phyloP scores from a whole-genome alignment of 805 yeast genomes.

The Lipomyces yamadae region DNA sequence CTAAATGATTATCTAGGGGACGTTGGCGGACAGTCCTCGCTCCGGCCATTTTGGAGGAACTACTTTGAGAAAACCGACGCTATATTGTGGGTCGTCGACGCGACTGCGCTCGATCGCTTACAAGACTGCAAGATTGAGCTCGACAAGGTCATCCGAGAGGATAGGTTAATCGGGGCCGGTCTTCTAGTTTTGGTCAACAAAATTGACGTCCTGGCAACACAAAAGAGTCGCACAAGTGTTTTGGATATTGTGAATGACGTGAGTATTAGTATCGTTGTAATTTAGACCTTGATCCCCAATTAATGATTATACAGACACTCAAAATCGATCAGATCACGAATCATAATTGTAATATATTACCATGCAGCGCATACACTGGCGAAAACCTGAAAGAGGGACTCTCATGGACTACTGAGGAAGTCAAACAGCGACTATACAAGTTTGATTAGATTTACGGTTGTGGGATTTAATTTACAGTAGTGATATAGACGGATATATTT shows the following conservation, averaged over 20 bases:
- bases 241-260: slow-evolving; percentile 21
- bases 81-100: slow-evolving; percentile 86
- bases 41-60: slow-evolving; percentile 91
- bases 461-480: not conserved
- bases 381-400: slow-evolving; percentile 50
- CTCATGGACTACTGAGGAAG: slow-evolving; percentile 53
- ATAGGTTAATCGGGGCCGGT: slow-evolving; percentile 69
- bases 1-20: slow-evolving; percentile 59
- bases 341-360: slow-evolving; percentile 52
- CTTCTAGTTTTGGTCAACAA: slow-evolving; percentile 77
- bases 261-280: slow-evolving; percentile 2
- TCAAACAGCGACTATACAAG: slow-evolving; percentile 47
- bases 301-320: slow-evolving; percentile 38
- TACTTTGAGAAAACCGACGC: slow-evolving; percentile 83
- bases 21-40: slow-evolving; percentile 85
- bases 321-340: slow-evolving; percentile 46
- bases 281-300: not conserved
- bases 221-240: slow-evolving; percentile 31
- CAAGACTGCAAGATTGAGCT: slow-evolving; percentile 70
- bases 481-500: not conserved
- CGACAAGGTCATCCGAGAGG: slow-evolving; percentile 64
- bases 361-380: slow-evolving; percentile 58
- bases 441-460: slow-evolving; percentile 21
- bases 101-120: slow-evolving; percentile 61
- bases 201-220: slow-evolving; percentile 57